These are phyloP conservation scores for Paecilomyces formosus DNA, from an alignment of 2,329 filamentous ascomycete genomes.

Conservation along the genomic window DNA sequence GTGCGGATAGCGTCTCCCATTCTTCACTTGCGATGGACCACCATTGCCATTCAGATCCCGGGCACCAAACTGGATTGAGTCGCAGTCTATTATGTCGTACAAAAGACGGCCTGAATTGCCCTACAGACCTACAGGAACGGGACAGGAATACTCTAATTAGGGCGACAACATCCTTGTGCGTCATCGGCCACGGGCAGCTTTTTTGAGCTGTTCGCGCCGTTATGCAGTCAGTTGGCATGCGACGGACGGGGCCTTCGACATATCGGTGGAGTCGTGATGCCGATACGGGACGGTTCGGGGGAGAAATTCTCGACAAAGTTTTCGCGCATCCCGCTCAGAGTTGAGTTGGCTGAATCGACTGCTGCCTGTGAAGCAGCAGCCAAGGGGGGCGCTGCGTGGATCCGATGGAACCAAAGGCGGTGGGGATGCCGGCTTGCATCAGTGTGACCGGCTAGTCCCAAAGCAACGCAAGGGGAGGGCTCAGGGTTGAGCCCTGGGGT, in stretches of 20 bases:
- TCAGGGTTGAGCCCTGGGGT: conserved; percentile 21
- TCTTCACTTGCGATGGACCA: background rate
- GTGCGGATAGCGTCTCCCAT: background rate
- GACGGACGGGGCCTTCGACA: background rate
- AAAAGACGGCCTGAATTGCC: no score
- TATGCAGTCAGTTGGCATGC: background rate
- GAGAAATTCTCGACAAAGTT: background rate
- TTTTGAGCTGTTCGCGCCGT: background rate
- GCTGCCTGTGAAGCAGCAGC: background rate
- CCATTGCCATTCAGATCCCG: background rate
- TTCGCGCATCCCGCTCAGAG: background rate
- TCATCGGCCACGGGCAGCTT: background rate
- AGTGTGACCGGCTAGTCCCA: conserved; percentile 14
- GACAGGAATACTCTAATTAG: background rate
- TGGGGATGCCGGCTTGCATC: conserved; percentile 13
- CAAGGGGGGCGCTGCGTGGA: conserved; percentile 1
- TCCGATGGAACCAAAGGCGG: background rate
- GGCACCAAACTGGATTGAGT: background rate
- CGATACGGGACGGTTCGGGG: background rate
- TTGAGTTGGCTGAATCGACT: background rate
- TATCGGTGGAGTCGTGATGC: background rate
- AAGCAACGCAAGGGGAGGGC: conserved; percentile 18
- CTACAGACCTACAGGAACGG: no score
- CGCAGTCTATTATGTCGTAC: background rate
- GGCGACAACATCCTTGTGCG: background rate